Percentiles rank a stretch among this genome's conserved stretches.
Conservation (phyloP, 2,329 filamentous ascomycete species). For the Myotisia sp. region DNA sequence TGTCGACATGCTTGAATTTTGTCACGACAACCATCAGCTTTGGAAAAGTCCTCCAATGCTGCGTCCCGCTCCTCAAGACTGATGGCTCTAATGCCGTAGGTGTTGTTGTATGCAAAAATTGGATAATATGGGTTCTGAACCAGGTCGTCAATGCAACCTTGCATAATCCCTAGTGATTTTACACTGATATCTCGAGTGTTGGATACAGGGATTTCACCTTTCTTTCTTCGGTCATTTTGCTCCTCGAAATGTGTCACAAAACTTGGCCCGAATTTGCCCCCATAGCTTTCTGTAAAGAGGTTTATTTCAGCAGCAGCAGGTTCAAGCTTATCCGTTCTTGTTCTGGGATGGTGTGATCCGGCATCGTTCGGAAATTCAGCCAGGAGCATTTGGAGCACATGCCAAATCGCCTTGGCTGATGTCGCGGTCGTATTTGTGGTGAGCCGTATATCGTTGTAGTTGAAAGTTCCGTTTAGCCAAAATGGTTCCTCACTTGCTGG, state of each 20-base stretch:
- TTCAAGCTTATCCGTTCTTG: constrained; percentile 40
- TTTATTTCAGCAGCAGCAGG: constrained; percentile 5
- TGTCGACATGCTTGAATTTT: constrained; percentile 34
- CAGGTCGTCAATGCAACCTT: constrained; percentile 21
- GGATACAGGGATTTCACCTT: not conserved
- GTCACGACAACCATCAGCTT: constrained; percentile 33
- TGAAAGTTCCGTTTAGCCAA: not conserved
- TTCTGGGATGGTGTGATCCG: not conserved
- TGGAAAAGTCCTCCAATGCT: constrained; percentile 24
- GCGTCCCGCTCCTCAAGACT: constrained; percentile 29
- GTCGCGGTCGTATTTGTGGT: constrained; percentile 21
- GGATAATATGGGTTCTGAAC: constrained; percentile 32
- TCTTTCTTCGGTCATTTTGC: not conserved
- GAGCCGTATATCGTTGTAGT: not conserved
- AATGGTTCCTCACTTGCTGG: not conserved
- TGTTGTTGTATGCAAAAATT: constrained; percentile 37
- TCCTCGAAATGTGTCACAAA: constrained; percentile 1
- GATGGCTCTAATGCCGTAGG: constrained; percentile 35
- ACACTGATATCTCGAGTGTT: constrained; percentile 12
- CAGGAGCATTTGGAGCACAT: constrained; percentile 40
- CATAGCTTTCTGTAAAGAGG: constrained; percentile 33
- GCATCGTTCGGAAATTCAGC: constrained; percentile 39
- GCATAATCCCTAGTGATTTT: constrained; percentile 36
- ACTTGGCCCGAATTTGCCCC: constrained; percentile 25
- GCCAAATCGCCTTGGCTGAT: not conserved